phyloP scores from a whole-genome alignment of 2,329 filamentous ascomycete species.

The Xylariaceae sp. region DNA sequence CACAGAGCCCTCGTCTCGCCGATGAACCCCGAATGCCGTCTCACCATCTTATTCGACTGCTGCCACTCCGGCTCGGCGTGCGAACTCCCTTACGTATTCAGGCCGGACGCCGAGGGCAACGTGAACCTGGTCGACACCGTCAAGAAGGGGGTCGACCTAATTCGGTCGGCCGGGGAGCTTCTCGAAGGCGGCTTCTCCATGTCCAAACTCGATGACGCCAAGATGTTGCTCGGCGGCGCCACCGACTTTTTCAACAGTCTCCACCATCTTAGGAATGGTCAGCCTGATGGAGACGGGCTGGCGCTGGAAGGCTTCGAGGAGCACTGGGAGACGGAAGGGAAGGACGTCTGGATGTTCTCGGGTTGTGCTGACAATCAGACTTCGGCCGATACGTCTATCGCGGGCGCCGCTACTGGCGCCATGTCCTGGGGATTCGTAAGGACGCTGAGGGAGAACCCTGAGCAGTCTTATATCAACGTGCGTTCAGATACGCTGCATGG shows the following conservation, averaged over 20 bases:
- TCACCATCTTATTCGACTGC: slow-evolving; percentile 58
- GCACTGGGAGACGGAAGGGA: slow-evolving; percentile 36
- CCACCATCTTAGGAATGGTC: slow-evolving; percentile 42
- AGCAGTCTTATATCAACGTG: slow-evolving; percentile 35
- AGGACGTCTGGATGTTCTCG: slow-evolving; percentile 42
- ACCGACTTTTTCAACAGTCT: slow-evolving; percentile 51
- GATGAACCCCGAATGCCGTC: slow-evolving; percentile 46
- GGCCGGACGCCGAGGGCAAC: slow-evolving; percentile 52
- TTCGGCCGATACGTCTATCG: slow-evolving; percentile 38
- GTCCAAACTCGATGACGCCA: slow-evolving; percentile 46
- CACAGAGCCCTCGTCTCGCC: slow-evolving; percentile 50
- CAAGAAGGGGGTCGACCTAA: slow-evolving; percentile 46
- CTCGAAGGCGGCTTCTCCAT: slow-evolving; percentile 46
- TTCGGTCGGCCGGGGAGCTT: slow-evolving; percentile 46
- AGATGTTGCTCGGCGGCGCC: slow-evolving; percentile 49
- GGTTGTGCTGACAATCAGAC: slow-evolving; percentile 40
- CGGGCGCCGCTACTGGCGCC: slow-evolving; percentile 35
- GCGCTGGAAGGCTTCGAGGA: slow-evolving; percentile 42
- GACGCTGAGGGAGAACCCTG: slow-evolving; percentile 31
- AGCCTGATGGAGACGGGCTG: slow-evolving; percentile 39
- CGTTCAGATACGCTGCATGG: background rate
- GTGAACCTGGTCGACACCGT: slow-evolving; percentile 53
- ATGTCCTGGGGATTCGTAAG: slow-evolving; percentile 39
- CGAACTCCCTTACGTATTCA: slow-evolving; percentile 56
- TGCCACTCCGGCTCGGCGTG: slow-evolving; percentile 58